A percentile compares a stretch with the other conserved stretches of the same genome.
phyloP scores from a whole-genome alignment of 2,329 filamentous ascomycete species.

The Microcyclospora pomicola region DNA sequence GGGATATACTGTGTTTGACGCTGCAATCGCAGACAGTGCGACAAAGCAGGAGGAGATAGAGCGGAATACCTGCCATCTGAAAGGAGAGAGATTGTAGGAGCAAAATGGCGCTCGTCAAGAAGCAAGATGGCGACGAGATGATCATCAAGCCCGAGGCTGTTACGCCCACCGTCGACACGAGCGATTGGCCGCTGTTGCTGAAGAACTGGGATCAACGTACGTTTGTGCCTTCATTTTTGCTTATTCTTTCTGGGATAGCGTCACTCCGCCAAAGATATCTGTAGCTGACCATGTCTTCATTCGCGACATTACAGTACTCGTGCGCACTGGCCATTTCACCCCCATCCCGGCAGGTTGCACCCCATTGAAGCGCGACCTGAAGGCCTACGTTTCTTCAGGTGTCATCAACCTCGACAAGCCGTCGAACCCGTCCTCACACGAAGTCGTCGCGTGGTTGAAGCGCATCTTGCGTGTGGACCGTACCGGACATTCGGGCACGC shows the following conservation, averaged over 20 bases:
- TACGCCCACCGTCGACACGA: conserved; percentile 67
- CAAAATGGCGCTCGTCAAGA: conserved; percentile 20
- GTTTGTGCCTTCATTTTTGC: conserved; percentile 16
- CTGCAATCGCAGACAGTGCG: too few species aligned
- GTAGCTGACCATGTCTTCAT: neutral
- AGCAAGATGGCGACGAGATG: conserved; percentile 51
- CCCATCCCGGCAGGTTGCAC: conserved; percentile 88
- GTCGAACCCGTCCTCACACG: conserved; percentile 93
- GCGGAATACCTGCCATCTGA: too few species aligned
- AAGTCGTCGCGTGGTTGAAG: conserved; percentile 99
- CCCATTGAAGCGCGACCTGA: conserved; percentile 84
- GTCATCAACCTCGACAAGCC: conserved; percentile 98
- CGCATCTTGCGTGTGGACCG: conserved; percentile 90
- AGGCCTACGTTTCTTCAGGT: conserved; percentile 91
- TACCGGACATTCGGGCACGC: conserved; percentile 94
- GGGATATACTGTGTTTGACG: too few species aligned
- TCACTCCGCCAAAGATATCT: neutral
- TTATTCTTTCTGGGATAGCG: neutral
- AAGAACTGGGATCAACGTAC: conserved; percentile 91
- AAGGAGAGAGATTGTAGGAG: too few species aligned
- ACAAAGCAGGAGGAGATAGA: too few species aligned
- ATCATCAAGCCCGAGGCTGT: conserved; percentile 84
- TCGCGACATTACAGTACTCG: conserved; percentile 50
- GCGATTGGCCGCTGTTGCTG: conserved; percentile 81
- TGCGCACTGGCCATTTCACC: conserved; percentile 91